Base-by-base conservation (phyloP, 192 early-diverging fungal genomes). In the Linnemannia exigua region DNA sequence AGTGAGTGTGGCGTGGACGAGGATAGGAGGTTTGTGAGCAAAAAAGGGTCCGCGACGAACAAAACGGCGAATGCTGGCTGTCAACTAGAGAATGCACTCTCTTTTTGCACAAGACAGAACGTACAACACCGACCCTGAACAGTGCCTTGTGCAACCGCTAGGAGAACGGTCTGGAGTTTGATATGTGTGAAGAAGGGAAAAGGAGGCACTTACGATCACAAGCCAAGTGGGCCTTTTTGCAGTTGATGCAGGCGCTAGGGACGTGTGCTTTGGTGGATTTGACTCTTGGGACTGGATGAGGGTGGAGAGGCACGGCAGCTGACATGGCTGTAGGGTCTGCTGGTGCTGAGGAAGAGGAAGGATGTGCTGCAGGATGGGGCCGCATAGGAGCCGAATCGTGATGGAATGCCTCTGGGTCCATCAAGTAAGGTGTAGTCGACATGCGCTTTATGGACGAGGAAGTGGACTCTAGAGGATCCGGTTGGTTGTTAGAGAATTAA, bases 231-330 rank as follows among this genome's bases (percentile, higher is more conserved):
- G 96, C 95, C 74, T 93, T 92, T 77, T 96, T 96, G 89, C 97
- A 97, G 88, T 97, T 95, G 47, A 93, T 89, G 87, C 96, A 97
- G n/a, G 96, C 96, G 80, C 95, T 96, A 38, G 93, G 93, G 17
- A 97, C 96, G 75, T 97, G 96, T 61, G 93, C 88, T 76, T 94
- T 95, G 76, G 88, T 88, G 5, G 83, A 46, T 73, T 87, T 87
- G 73, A 79, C 70, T 79, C 86, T 70, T 31, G 86, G 46, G 2
- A 61, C 77, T 11, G 75, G 78, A 35, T 77, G 68, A 5, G 75
- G 84, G 47, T 77, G 79, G 22, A 76, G 44, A 4, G 47, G 77
- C 14, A 82, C 80, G 20, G 86, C 74, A 2, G 54, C 44, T 2
- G 76, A 51, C 54, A 70, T 12, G 25, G 61, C 44, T 19, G 61